Conservation (phyloP, 2,329 filamentous ascomycete species). For the Ophiostoma ulmi region DNA sequence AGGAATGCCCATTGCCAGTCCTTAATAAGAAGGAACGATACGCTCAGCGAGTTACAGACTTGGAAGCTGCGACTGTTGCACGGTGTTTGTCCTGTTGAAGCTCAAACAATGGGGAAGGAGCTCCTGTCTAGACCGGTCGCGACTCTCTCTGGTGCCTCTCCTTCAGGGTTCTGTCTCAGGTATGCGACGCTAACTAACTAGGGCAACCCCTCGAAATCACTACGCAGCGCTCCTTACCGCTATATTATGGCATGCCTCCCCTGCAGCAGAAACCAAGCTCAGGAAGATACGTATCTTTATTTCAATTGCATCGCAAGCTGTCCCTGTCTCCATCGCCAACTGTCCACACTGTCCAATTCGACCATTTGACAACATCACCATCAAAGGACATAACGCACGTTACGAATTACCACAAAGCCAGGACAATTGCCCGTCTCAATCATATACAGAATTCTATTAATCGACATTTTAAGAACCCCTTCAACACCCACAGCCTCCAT, state of each 20-base stretch:
- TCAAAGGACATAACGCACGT: neutral
- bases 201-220: conserved; percentile 17
- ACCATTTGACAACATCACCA: neutral
- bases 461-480: neutral
- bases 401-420: neutral
- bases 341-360: neutral
- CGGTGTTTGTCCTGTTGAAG: neutral
- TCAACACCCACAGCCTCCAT: neutral
- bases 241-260: conserved; percentile 11
- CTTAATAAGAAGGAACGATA: conserved; percentile 7
- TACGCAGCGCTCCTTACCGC: conserved; percentile 9
- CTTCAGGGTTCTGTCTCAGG: conserved; percentile 15
- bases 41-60: neutral
- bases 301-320: conserved; percentile 4
- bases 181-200: conserved; percentile 18
- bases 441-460: neutral
- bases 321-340: conserved; percentile 5
- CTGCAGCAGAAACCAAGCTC: neutral
- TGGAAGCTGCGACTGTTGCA: neutral
- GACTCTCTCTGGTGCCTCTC: neutral
- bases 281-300: neutral
- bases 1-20: neutral
- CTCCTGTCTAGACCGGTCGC: neutral
- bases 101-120: conserved; percentile 15
- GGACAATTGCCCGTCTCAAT: neutral